Evolutionary conservation across 176 grass and related monocot genomes (phyloP), one percentile per base, ranked within the genome.

Genomic region (Elymus sibiricus): DNA sequence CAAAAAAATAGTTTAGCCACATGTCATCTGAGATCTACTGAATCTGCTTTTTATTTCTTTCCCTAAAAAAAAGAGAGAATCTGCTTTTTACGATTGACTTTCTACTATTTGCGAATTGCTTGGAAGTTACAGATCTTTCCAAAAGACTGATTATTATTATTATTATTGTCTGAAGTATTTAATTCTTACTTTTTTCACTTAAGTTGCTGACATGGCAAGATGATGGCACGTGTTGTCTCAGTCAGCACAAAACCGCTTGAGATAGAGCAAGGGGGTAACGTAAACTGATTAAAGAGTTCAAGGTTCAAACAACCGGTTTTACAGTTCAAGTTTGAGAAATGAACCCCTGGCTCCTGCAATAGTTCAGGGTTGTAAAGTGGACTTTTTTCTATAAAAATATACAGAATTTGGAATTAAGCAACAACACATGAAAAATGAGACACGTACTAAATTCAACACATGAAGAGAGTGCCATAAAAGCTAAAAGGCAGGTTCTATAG

Each of bases 391-490:
- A 9, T 74, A 11, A 29, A 40, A 74, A 25, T 25, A 42, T 29
- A 35, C 69, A 89, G 53, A 53, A 79, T 79, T 74, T 27, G 61
- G 46, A 67, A 51, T 62, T 35, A 53, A 76, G 72, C 35, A 73
- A 11, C 37, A 64, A 11, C 37, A 64, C 37, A 43, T 35, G 51
- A 63, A 9, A 55, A 74, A 43, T 35, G 27, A 28, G 32, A 56
- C 17, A 79, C 24, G 38, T 10, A n/a, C 11, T 55, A 31, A 64
- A 68, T 73, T 82, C 15, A 82, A 82, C 61, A 63, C 80, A 82
- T 77, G 51, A 35, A n/a, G n/a, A n/a, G n/a, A n/a, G n/a, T n/a
- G n/a, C n/a, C n/a, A n/a, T n/a, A n/a, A n/a, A n/a, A n/a, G n/a
- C n/a, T n/a, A n/a, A n/a, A n/a, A n/a, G n/a, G n/a, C n/a, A n/a